A percentile compares a stretch with the other conserved stretches of the same genome.
Conservation (phyloP, 768 basidiomycete genomes). For the Leucocoprinus leucothites region DNA sequence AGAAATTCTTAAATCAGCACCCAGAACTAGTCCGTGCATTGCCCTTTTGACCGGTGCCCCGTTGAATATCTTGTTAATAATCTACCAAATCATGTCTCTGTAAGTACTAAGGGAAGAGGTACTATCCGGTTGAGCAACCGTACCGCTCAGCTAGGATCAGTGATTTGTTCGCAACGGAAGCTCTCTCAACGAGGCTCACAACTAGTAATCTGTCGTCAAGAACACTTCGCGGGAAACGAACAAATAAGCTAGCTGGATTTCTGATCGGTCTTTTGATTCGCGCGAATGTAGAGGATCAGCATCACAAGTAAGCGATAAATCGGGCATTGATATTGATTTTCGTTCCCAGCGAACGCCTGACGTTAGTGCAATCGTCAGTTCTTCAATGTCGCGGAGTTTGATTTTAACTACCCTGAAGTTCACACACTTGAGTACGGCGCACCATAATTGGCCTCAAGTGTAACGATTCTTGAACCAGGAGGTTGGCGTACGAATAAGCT, state of each 20-base stretch:
- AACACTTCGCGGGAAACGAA: not conserved
- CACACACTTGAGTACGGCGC: not conserved
- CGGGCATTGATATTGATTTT: not conserved
- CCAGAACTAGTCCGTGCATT: too few species aligned
- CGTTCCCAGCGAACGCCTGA: not conserved
- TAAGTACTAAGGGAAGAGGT: too few species aligned
- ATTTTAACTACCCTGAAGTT: not conserved
- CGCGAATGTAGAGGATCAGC: not conserved
- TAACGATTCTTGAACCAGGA: constrained; percentile 2
- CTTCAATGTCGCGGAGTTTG: constrained; percentile 8
- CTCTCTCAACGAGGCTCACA: not conserved
- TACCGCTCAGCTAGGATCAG: too few species aligned
- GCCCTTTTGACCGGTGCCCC: too few species aligned
- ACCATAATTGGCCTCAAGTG: not conserved
- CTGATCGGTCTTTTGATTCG: not conserved
- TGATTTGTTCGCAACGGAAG: too few species aligned
- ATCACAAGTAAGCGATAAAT: not conserved
- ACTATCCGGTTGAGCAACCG: too few species aligned
- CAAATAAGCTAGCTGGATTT: not conserved
- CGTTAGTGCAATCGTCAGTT: not conserved
- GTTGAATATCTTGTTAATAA: too few species aligned
- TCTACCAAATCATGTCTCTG: too few species aligned
- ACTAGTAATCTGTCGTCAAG: not conserved
- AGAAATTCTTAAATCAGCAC: too few species aligned
- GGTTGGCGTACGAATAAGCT: not conserved